These are phyloP conservation scores for Ustilago lituana DNA, from an alignment of 1,284 basidiomycete species.

Conservation along the genomic window DNA sequence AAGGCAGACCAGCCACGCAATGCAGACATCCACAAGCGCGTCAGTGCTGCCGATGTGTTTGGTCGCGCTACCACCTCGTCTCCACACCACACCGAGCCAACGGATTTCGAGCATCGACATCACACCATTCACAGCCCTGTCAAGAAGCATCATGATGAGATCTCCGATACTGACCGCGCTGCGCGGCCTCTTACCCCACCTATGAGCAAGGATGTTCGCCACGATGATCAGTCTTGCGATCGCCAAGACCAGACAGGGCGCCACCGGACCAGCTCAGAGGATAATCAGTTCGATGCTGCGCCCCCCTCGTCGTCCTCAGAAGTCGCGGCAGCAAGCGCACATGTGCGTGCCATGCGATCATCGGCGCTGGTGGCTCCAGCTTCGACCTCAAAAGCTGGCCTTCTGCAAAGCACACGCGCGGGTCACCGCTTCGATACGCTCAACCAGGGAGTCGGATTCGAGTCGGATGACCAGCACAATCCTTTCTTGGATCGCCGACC, in stretches of 20 bases:
- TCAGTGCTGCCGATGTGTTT: slow-evolving; percentile 24
- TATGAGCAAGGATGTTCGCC: slow-evolving; percentile 45
- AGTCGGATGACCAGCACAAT: slow-evolving; percentile 41
- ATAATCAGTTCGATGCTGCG: slow-evolving; percentile 4
- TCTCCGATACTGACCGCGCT: slow-evolving; percentile 16
- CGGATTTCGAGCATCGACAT: slow-evolving; percentile 7
- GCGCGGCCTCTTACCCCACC: slow-evolving; percentile 36
- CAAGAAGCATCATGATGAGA: slow-evolving; percentile 25
- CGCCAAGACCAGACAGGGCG: slow-evolving; percentile 12
- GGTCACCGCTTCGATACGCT: slow-evolving; percentile 17
- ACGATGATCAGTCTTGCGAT: slow-evolving; percentile 12
- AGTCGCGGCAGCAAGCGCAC: neutral
- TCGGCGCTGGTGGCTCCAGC: neutral
- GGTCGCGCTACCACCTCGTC: neutral
- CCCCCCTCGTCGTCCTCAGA: slow-evolving; percentile 4
- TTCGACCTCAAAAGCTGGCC: neutral
- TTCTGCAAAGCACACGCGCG: slow-evolving; percentile 2
- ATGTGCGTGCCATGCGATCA: neutral
- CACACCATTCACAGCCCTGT: slow-evolving; percentile 30
- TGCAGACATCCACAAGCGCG: slow-evolving; percentile 8
- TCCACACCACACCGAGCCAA: neutral
- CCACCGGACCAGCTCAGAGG: slow-evolving; percentile 24
- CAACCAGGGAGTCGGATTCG: slow-evolving; percentile 18
- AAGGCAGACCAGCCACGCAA: slow-evolving; percentile 32
- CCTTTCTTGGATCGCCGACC: slow-evolving; percentile 28